Percentiles rank a stretch among this genome's conserved stretches.
phyloP scores from a whole-genome alignment of 768 basidiomycete genomes.

The Termitomyces sp. region DNA sequence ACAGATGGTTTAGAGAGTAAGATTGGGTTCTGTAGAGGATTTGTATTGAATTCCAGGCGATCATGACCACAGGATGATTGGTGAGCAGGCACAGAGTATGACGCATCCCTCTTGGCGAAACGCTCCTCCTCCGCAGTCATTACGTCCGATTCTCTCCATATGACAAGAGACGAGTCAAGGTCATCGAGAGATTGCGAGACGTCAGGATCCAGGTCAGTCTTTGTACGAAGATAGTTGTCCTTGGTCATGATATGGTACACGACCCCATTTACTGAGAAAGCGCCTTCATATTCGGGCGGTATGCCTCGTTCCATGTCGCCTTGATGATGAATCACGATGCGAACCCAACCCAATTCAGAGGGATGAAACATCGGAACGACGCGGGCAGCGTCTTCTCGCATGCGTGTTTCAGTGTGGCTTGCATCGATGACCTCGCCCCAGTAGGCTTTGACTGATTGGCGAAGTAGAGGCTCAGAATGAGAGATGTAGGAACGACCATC shows the following conservation, averaged over 20 bases:
- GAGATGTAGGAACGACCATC: constrained; percentile 51
- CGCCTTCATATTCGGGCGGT: constrained; percentile 70
- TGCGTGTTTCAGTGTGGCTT: constrained; percentile 48
- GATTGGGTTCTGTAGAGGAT: constrained; percentile 52
- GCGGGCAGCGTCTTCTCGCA: constrained; percentile 65
- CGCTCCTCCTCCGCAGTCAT: constrained; percentile 53
- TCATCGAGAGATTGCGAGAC: constrained; percentile 36
- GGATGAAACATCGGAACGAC: constrained; percentile 43
- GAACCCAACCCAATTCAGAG: constrained; percentile 70
- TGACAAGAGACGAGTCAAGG: constrained; percentile 56
- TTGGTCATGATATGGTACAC: constrained; percentile 70
- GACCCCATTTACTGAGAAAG: constrained; percentile 67
- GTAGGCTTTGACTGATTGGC: constrained; percentile 65
- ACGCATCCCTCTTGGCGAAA: constrained; percentile 26
- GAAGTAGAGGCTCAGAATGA: constrained; percentile 60
- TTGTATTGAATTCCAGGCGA: constrained; percentile 61
- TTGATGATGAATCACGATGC: constrained; percentile 70
- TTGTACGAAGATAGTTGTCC: constrained; percentile 67
- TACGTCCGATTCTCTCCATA: constrained; percentile 75
- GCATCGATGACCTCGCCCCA: constrained; percentile 71
- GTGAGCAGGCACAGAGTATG: constrained; percentile 21
- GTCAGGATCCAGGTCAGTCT: constrained; percentile 56
- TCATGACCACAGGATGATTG: constrained; percentile 67
- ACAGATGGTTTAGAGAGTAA: constrained; percentile 31
- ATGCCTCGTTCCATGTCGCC: constrained; percentile 45